Evolutionary conservation across 2,329 filamentous ascomycete genomes (phyloP).

Genomic region (Talaromyces sp.): DNA sequence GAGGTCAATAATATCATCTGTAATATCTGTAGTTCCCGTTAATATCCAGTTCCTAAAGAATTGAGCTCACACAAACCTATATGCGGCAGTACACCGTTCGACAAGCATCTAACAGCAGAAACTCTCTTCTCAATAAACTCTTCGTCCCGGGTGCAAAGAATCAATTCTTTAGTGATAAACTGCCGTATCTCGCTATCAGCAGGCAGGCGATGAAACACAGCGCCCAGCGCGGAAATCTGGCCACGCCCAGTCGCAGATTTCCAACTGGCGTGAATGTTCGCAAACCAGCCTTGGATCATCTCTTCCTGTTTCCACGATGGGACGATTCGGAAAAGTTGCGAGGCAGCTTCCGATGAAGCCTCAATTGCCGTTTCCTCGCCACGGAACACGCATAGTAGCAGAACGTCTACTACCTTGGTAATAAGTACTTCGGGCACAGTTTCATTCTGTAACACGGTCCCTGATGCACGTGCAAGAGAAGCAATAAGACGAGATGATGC

Average conservation of each 20-base stretch:
- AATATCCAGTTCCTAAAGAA: conserved; percentile 8
- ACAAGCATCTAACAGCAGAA: conserved; percentile 35
- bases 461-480: conserved; percentile 30
- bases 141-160: conserved; percentile 31
- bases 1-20: conserved; percentile 23
- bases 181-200: conserved; percentile 19
- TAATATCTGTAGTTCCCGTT: conserved; percentile 23
- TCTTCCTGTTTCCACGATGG: conserved; percentile 25
- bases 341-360: conserved; percentile 36
- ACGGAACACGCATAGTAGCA: conserved; percentile 37
- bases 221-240: conserved; percentile 39
- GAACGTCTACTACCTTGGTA: conserved; percentile 26
- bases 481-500: conserved; percentile 35
- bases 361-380: conserved; percentile 38
- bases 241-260: conserved; percentile 38
- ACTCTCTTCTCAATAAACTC: conserved; percentile 40
- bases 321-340: conserved; percentile 36
- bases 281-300: conserved; percentile 37
- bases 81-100: conserved; percentile 32
- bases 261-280: conserved; percentile 31
- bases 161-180: conserved; percentile 28
- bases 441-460: conserved; percentile 6
- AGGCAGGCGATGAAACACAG: conserved; percentile 32
- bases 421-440: conserved; percentile 16
- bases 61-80: conserved; percentile 24